Conservation (phyloP, 768 basidiomycete species). For the Pulveroboletus sp. region DNA sequence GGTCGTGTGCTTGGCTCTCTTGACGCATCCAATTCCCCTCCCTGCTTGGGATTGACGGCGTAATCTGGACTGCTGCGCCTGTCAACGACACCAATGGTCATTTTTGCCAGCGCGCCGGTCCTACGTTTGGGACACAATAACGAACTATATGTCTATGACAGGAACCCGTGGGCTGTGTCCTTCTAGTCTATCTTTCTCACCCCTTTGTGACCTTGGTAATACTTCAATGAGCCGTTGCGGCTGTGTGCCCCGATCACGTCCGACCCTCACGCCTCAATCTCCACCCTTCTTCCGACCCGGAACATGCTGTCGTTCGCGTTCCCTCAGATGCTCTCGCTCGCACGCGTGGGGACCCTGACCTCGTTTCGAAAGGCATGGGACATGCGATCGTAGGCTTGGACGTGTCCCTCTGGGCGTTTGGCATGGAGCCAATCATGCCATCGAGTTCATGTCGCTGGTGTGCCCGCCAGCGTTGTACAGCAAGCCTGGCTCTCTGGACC, state of each 20-base stretch:
- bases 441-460: background rate
- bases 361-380: conserved; percentile 4
- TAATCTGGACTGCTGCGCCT: background rate
- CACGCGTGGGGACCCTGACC: conserved; percentile 15
- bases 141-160: background rate
- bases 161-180: background rate
- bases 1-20: conserved; percentile 3
- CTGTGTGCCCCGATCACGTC: conserved; percentile 3
- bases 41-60: background rate
- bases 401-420: background rate
- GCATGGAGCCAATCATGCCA: background rate
- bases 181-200: conserved; percentile 4
- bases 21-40: background rate
- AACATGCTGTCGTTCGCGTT: conserved; percentile 7
- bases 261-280: background rate
- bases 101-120: background rate
- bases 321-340: conserved; percentile 8
- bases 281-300: conserved; percentile 4
- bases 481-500: background rate
- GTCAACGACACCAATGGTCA: background rate
- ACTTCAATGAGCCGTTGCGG: background rate
- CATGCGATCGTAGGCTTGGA: background rate
- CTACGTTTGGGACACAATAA: too few species aligned
- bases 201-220: background rate
- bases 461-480: conserved; percentile 1